phyloP scores from a whole-genome alignment of 768 basidiomycete genomes.

The Chalciporus sphaerocephalus region DNA sequence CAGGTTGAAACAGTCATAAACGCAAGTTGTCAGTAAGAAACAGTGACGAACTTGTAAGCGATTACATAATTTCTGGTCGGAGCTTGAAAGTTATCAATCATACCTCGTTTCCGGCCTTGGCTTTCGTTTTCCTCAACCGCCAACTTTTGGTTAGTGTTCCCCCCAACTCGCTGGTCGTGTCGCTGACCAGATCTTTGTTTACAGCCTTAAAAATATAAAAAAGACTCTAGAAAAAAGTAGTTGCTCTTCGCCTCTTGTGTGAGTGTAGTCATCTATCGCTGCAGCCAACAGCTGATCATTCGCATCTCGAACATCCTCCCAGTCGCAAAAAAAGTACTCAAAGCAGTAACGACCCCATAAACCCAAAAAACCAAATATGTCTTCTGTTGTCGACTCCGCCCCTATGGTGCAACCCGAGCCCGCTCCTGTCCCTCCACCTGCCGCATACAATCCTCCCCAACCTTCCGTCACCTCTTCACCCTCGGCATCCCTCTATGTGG shows the following conservation, averaged over 20 bases:
- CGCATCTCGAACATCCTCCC: constrained; percentile 12
- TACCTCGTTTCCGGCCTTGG: constrained; percentile 14
- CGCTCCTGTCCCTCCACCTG: constrained; percentile 40
- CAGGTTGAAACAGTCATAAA: no score
- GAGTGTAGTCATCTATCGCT: constrained; percentile 27
- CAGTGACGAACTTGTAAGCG: not conserved
- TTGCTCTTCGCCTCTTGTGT: constrained; percentile 75
- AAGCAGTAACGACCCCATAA: constrained; percentile 86
- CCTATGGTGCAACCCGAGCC: constrained; percentile 49
- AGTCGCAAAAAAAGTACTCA: constrained; percentile 79
- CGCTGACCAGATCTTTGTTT: constrained; percentile 18
- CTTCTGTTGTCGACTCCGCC: constrained; percentile 54
- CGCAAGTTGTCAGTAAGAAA: no score
- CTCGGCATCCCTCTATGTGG: constrained; percentile 95
- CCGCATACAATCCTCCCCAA: constrained; percentile 54
- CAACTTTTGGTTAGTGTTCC: constrained; percentile 55
- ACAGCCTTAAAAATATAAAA: constrained; percentile 63
- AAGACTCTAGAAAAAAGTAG: constrained; percentile 63
- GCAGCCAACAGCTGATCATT: constrained; percentile 13
- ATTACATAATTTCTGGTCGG: constrained; percentile 28
- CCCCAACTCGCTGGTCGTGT: constrained; percentile 8
- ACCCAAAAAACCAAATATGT: constrained; percentile 52
- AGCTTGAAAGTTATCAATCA: constrained; percentile 37
- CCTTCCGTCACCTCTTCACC: constrained; percentile 59
- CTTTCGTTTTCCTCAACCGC: constrained; percentile 53